phyloP scores from a whole-genome alignment of 495 filamentous ascomycete genomes.

The Pseudevernia furfuracea region DNA sequence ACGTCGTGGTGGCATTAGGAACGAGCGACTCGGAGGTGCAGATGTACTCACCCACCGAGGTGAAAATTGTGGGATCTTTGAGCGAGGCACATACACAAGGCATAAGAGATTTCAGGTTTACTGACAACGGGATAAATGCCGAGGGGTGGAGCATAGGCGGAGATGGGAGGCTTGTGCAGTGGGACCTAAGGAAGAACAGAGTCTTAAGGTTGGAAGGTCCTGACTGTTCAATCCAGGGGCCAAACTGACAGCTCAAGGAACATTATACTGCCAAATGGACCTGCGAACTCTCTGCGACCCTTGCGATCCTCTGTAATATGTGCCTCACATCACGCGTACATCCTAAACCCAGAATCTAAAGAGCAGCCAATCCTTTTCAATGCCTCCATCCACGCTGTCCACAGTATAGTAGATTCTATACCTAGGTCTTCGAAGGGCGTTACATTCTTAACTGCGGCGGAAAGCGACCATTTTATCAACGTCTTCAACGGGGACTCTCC shows the following conservation, averaged over 20 bases:
- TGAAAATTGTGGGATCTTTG: slow-evolving; percentile 43
- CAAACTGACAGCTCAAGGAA: slow-evolving; percentile 33
- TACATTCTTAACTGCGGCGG: slow-evolving; percentile 39
- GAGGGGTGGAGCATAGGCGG: slow-evolving; percentile 54
- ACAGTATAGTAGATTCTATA: slow-evolving; percentile 41
- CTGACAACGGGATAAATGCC: slow-evolving; percentile 33
- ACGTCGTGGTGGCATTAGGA: slow-evolving; percentile 47
- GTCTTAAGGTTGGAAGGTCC: slow-evolving; percentile 37
- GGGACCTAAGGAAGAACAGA: slow-evolving; percentile 46
- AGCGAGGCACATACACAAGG: slow-evolving; percentile 46
- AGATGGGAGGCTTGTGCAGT: slow-evolving; percentile 54
- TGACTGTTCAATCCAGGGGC: background rate
- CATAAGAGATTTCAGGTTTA: slow-evolving; percentile 52
- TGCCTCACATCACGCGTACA: slow-evolving; percentile 49
- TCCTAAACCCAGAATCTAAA: slow-evolving; percentile 41
- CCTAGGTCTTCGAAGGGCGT: slow-evolving; percentile 32
- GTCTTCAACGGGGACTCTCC: slow-evolving; percentile 42
- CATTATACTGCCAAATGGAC: slow-evolving; percentile 42
- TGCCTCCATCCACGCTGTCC: slow-evolving; percentile 48
- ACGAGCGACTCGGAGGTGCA: slow-evolving; percentile 48
- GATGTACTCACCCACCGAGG: slow-evolving; percentile 47
- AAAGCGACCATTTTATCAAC: slow-evolving; percentile 50
- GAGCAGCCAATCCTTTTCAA: slow-evolving; percentile 41
- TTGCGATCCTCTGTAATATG: slow-evolving; percentile 39
- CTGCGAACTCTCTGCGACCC: slow-evolving; percentile 38